Evolutionary conservation across 2,329 filamentous ascomycete genomes (phyloP), one percentile per base, ranked within the genome.

Genomic region (Trichoderma arundinaceum): DNA sequence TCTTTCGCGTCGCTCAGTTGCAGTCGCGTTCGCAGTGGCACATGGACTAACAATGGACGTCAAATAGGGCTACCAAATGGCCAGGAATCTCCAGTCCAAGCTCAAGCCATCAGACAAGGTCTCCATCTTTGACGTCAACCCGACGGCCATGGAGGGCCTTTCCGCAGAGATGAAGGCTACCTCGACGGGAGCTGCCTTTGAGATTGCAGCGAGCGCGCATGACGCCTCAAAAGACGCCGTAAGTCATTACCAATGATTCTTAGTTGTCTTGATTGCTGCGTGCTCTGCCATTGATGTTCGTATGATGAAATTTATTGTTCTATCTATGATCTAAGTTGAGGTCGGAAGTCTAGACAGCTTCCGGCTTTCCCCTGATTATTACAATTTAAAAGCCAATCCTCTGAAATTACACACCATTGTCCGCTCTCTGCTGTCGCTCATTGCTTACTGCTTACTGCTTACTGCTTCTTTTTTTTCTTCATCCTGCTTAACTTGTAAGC

Each of bases 251-350:
- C 13, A 3, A n/a, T 46, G 22, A 15, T 7, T 38, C 17, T 19
- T 35, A 5, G 4, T n/a, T 41, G 1, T 28, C 2, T 53, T 46
- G 4, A 3, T 22, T 35, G 12, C n/a, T 22, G 38, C 6, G 13
- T 54, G 17, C 19, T 12, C 7, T 19, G 35, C n/a, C 38, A 3
- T 35, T 48, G 60, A 56, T 63, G 19, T 17, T 12, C 41, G 38
- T 8, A 62, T 66, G 61, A 71, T 76, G 69, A 74, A 53, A 61
- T 48, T 59, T 64, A 75, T 77, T 75, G 77, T 77, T 76, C 74
- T 75, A 81, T 84, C 78, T 81, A 88, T 90, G 88, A 90, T 90
- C 87, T 89, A 90, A 90, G 87, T 90, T 88, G 87, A 87, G 84
- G 78, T 79, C 80, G 78, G 81, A 79, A 46, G 68, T 65, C 38